phyloP scores from a whole-genome alignment of 805 yeast species.

The Candida oleophila region DNA sequence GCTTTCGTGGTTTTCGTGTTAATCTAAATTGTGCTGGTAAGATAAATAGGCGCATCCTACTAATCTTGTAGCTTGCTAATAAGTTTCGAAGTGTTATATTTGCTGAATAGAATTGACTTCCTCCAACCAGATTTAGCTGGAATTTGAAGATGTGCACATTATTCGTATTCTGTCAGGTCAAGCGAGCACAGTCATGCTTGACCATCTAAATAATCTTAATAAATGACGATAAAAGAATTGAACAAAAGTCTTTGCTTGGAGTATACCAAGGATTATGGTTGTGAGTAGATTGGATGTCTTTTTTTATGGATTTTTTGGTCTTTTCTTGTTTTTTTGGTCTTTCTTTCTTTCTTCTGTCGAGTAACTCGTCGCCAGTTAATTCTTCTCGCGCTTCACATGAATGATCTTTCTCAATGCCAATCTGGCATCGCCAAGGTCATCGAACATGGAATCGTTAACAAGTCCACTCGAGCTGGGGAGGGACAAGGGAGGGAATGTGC shows the following conservation, averaged over 20 bases:
- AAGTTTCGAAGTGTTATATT: too few relatives aligned
- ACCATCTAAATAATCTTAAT: not conserved
- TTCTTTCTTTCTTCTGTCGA: not conserved
- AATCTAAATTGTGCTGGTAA: not conserved
- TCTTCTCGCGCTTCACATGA: slow-evolving; percentile 24
- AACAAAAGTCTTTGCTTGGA: not conserved
- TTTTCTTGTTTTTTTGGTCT: not conserved
- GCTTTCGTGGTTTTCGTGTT: not conserved
- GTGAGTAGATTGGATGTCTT: too few relatives aligned
- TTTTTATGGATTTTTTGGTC: too few relatives aligned
- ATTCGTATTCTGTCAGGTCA: too few relatives aligned
- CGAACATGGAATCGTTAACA: not conserved
- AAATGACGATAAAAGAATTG: not conserved
- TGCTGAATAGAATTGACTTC: too few relatives aligned
- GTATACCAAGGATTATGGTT: not conserved
- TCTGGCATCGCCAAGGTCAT: slow-evolving; percentile 37
- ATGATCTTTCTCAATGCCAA: slow-evolving; percentile 36
- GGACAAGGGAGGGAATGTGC: slow-evolving; percentile 1
- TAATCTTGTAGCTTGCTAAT: too few relatives aligned
- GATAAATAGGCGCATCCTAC: not conserved
- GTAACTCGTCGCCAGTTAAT: not conserved
- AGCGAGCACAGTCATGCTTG: too few relatives aligned
- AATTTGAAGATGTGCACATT: too few relatives aligned
- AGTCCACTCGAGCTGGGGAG: not conserved
- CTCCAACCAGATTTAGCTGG: too few relatives aligned